Base-by-base conservation (phyloP, 306 rosid genomes). In the Vachellia pachyceras region DNA sequence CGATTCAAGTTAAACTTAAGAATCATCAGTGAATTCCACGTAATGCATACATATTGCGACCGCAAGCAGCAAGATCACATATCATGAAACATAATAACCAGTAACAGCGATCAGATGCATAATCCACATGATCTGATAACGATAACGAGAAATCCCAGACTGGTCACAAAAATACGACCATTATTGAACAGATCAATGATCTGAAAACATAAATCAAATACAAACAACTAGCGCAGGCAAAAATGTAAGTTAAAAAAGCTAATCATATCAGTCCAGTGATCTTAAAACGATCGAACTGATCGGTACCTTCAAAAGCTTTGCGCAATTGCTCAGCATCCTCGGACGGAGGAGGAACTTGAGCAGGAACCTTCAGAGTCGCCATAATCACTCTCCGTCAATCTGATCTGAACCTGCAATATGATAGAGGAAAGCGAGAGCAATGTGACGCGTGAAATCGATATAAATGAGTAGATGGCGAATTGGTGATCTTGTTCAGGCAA, bases 261-360 rank as follows among this genome's bases (percentile, higher is more conserved):
- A 50, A 60, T n/a, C 10, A 33, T 45, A 55, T 18, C 33, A n/a
- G 22, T 40, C 12, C 50, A n/a, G 33, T 10, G 50, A 9, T n/a
- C n/a, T n/a, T n/a, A n/a, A 17, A 6, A 67, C 20, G n/a, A 69
- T n/a, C n/a, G n/a, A n/a, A n/a, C n/a, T n/a, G 6, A 2, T 69
- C 37, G 22, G 73, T 71, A 89, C 99, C 97, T 87, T 91, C 80
- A 80, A 93, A 91, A 79, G 99, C 97, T 79, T 87, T 89, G 7
- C 86, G 83, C 83, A 95, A 90, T 81, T 91, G 97, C 79, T 93
- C 97, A 52, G 84, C 70, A 87, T 95, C 99, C 77, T 95, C 94
- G 1, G 77, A 64, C 0, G 99, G 89, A 79, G 94, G 78, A 82
- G 99, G 97, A 85, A 89, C 79, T 8, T 84, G 85, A 69, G 76